Conservation (phyloP, 192 early-diverging fungal genomes). For the Rhizoclosmatium globosum region DNA sequence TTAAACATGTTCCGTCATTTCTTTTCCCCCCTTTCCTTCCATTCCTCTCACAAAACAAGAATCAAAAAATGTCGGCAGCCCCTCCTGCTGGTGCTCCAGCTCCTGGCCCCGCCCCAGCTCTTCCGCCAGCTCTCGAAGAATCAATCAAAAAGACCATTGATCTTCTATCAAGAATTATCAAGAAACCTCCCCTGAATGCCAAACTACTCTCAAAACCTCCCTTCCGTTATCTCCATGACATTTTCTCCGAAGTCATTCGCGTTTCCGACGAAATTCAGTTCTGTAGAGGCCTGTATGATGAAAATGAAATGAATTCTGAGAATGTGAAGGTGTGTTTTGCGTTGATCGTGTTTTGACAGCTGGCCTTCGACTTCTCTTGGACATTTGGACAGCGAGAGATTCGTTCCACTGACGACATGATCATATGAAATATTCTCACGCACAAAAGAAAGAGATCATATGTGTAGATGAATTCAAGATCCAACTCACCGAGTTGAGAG, state of each 20-base stretch:
- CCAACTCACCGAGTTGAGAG: no score
- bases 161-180: conserved; percentile 51
- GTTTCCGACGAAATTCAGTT: conserved; percentile 36
- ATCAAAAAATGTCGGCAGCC: not conserved
- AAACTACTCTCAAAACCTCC: conserved; percentile 70
- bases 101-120: conserved; percentile 5
- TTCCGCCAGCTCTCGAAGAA: conserved; percentile 50
- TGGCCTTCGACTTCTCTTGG: not conserved
- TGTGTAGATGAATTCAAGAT: no score
- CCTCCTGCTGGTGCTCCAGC: conserved; percentile 9
- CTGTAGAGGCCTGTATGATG: conserved; percentile 56
- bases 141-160: conserved; percentile 56
- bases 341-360: not conserved
- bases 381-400: not conserved
- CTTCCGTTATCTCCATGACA: conserved; percentile 67
- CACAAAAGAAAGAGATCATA: not conserved
- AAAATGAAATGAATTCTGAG: conserved; percentile 59
- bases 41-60: not conserved
- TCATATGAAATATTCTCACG: not conserved
- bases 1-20: no score
- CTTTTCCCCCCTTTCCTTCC: not conserved
- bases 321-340: conserved; percentile 56
- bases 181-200: conserved; percentile 60
- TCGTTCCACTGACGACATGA: not conserved
- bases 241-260: conserved; percentile 59